A percentile compares a stretch with the other conserved stretches of the same genome.
Conservation (phyloP, 192 early-diverging fungal species). For the Entomortierella chlamydospora region DNA sequence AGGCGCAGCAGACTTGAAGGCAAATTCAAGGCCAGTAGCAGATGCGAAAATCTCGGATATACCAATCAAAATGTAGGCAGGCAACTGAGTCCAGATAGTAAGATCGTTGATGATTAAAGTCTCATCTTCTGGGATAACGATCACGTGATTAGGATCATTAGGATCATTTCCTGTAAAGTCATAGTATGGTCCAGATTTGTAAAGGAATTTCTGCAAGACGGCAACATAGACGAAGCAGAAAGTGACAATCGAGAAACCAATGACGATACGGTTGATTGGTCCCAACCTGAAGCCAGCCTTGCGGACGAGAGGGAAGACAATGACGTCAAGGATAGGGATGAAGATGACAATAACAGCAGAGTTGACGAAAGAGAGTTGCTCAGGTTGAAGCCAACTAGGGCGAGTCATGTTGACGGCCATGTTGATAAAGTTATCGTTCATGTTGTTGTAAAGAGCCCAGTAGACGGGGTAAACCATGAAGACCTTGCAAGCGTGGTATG, state of each 20-base stretch:
- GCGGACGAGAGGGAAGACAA: constrained; percentile 69
- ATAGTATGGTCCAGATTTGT: constrained; percentile 65
- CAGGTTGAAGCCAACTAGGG: constrained; percentile 43
- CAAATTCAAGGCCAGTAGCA: constrained; percentile 74
- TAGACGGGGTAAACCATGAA: constrained; percentile 71
- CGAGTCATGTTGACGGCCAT: constrained; percentile 70
- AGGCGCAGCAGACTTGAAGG: constrained; percentile 69
- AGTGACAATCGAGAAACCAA: constrained; percentile 68
- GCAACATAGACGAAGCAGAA: constrained; percentile 69
- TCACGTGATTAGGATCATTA: constrained; percentile 20
- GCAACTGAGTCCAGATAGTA: constrained; percentile 65
- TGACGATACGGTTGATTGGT: constrained; percentile 69
- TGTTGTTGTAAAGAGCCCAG: constrained; percentile 74
- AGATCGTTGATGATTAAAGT: constrained; percentile 70
- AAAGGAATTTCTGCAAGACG: constrained; percentile 70
- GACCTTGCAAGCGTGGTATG: constrained; percentile 72
- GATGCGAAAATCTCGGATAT: constrained; percentile 72
- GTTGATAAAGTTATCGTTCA: constrained; percentile 74
- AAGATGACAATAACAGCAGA: constrained; percentile 68
- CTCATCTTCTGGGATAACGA: constrained; percentile 14
- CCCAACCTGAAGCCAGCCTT: constrained; percentile 66
- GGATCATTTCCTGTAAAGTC: constrained; percentile 54
- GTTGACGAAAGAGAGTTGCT: constrained; percentile 56
- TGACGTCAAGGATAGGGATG: constrained; percentile 67
- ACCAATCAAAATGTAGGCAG: constrained; percentile 67